Conservation (phyloP, 129 eudicot species). For the Flaveria sonorensis region DNA sequence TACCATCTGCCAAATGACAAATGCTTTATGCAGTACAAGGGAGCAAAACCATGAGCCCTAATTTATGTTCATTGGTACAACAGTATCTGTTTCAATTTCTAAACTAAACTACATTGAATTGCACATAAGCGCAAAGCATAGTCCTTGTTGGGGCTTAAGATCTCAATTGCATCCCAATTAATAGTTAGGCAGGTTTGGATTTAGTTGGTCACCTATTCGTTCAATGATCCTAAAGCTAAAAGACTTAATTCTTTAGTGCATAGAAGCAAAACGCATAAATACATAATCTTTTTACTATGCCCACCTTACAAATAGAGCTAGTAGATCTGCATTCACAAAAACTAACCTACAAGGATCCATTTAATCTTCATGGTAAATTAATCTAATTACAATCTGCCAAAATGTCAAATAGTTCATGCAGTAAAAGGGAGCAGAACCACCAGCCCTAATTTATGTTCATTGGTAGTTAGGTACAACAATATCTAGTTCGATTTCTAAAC, state of each 20-base stretch:
- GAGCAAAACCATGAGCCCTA: conserved; percentile 2
- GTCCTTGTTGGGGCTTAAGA: neutral
- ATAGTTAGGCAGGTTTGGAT: conserved; percentile 3
- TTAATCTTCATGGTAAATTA: neutral
- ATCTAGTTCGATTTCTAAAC: conserved; percentile 8
- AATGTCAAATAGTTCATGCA: conserved; percentile 5
- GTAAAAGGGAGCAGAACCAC: conserved; percentile 13
- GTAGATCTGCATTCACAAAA: conserved; percentile 7
- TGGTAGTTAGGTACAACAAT: neutral
- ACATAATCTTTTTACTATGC: neutral
- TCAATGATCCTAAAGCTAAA: neutral
- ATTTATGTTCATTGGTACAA: conserved; percentile 14
- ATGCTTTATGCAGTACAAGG: conserved; percentile 6
- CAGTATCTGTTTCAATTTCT: neutral
- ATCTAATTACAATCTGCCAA: neutral
- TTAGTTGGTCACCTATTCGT: neutral
- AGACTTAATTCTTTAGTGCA: conserved; percentile 9
- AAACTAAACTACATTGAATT: neutral
- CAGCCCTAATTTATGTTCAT: conserved; percentile 14
- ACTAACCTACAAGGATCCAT: conserved; percentile 1
- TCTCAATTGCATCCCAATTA: conserved; percentile 19
- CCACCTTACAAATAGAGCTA: conserved; percentile 16
- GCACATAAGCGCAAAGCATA: neutral
- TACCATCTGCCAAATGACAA: neutral
- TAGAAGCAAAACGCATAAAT: neutral